phyloP scores from a whole-genome alignment of 2,329 filamentous ascomycete species.

The Diaporthe caulivora region DNA sequence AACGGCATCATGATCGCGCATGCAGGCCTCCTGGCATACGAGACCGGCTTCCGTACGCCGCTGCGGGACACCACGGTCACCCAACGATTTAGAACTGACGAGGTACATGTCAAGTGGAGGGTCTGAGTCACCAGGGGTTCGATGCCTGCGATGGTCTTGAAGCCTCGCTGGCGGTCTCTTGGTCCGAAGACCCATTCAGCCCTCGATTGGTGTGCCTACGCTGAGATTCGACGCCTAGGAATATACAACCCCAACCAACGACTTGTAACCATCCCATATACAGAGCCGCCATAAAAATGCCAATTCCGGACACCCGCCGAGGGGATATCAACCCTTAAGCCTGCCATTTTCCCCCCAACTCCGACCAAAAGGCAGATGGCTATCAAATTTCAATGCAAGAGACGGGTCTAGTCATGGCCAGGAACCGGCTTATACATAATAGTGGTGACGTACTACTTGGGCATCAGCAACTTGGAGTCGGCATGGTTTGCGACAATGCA shows the following conservation, averaged over 20 bases:
- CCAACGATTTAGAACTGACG: constrained; percentile 85
- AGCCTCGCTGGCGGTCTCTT: not conserved
- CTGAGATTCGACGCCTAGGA: not conserved
- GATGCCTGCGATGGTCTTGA: not conserved
- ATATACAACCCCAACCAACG: not conserved
- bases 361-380: constrained; percentile 30
- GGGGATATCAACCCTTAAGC: constrained; percentile 26
- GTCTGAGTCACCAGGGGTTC: constrained; percentile 55
- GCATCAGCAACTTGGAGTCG: constrained; percentile 41
- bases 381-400: constrained; percentile 11
- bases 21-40: constrained; percentile 87
- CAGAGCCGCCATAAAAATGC: constrained; percentile 26
- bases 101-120: constrained; percentile 84
- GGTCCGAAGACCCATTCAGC: not conserved
- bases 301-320: constrained; percentile 4
- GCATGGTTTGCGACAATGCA: constrained; percentile 3
- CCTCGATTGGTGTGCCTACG: not conserved
- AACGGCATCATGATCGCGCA: constrained; percentile 99
- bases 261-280: constrained; percentile 29
- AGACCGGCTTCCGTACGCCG: constrained; percentile 81
- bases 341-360: constrained; percentile 32
- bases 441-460: constrained; percentile 87
- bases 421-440: constrained; percentile 91
- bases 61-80: constrained; percentile 88
- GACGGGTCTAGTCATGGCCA: constrained; percentile 29